These are phyloP conservation scores for Solanum corneliomulleri DNA, from an alignment of 257 asterid genomes.

Conservation along the genomic window DNA sequence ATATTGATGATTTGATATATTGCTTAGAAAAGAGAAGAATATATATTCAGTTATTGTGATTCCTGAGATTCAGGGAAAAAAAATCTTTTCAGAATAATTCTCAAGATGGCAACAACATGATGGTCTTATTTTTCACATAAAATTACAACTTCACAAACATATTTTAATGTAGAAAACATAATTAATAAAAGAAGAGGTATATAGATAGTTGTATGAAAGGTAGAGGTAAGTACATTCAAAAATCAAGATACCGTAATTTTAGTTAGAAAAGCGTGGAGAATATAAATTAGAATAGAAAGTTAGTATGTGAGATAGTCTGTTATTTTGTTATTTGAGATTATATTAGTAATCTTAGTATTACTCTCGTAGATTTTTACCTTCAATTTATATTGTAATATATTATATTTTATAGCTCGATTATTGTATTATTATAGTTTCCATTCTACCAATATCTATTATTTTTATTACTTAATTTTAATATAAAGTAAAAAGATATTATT, in stretches of 20 bases:
- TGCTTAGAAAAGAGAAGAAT: not conserved
- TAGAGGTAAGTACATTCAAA: not conserved
- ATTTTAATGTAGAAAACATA: too few species aligned
- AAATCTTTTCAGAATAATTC: not conserved
- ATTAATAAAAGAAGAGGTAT: not conserved
- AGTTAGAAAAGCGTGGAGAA: accelerated
- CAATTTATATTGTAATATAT: too few species aligned
- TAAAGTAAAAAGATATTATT: too few species aligned
- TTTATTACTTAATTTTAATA: too few species aligned
- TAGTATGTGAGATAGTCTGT: not conserved
- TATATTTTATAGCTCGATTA: too few species aligned
- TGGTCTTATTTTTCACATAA: not conserved
- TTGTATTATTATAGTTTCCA: too few species aligned
- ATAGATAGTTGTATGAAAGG: not conserved
- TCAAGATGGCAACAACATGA: not conserved
- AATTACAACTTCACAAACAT: not conserved
- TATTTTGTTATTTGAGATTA: not conserved
- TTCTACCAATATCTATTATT: too few species aligned
- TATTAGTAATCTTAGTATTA: not conserved
- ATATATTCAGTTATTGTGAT: not conserved
- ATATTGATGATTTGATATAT: not conserved
- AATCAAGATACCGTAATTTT: too few species aligned
- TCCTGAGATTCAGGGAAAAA: not conserved
- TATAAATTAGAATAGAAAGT: too few species aligned
- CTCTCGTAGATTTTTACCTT: not conserved